A percentile compares a stretch with the other conserved stretches of the same genome.
phyloP scores from a whole-genome alignment of 2,329 filamentous ascomycete species.

The Trichoderma afroharzianum region DNA sequence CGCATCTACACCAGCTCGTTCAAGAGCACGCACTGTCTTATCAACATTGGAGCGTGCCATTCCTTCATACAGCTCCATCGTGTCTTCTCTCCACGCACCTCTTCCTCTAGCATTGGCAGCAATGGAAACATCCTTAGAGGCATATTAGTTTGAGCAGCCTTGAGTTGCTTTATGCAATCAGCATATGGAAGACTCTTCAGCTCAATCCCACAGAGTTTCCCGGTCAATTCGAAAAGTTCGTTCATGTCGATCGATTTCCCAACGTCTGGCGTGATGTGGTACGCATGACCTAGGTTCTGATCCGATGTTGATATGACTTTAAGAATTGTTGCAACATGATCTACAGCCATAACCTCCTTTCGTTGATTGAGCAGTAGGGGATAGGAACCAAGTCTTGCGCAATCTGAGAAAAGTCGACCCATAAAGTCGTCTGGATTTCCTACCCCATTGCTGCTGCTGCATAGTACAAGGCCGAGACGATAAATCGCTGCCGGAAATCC shows the following conservation, averaged over 20 bases:
- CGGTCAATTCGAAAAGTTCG: neutral
- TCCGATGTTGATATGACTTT: neutral
- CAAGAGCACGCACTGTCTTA: neutral
- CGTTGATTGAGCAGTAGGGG: neutral
- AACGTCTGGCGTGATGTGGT: neutral
- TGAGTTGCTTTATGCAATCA: neutral
- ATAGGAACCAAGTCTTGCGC: neutral
- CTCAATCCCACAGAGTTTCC: neutral
- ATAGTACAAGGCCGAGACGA: neutral
- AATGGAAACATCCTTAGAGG: neutral
- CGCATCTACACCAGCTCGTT: neutral
- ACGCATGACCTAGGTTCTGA: neutral
- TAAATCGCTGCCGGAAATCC: neutral
- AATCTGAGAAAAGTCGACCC: neutral
- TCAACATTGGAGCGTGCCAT: neutral
- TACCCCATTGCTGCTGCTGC: neutral
- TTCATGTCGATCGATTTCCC: neutral
- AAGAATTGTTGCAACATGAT: neutral
- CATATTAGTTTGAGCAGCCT: neutral
- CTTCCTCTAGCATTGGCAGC: neutral
- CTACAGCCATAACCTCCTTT: neutral
- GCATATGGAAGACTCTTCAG: neutral
- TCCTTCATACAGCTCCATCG: neutral
- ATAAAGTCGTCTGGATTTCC: slow-evolving; percentile 5
- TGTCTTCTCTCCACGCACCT: neutral